Conservation (phyloP, 1,284 basidiomycete species). For the Pyrrhoderma lamaoense region DNA sequence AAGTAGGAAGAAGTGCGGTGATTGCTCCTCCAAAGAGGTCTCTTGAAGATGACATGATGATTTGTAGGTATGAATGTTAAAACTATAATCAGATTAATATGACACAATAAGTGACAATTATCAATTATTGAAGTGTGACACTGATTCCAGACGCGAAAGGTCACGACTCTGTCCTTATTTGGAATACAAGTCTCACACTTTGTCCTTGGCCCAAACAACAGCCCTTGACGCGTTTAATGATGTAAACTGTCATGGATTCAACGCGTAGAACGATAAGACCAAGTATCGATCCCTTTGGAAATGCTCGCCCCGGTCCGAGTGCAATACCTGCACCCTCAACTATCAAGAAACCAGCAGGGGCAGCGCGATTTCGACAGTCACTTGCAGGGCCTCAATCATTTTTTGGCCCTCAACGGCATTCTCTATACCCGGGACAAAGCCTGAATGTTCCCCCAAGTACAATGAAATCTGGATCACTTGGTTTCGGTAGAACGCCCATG, state of each 20-base stretch:
- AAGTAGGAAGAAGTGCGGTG: slow-evolving; percentile 46
- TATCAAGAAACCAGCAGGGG: slow-evolving; percentile 49
- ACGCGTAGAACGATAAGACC: slow-evolving; percentile 52
- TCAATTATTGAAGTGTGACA: background rate
- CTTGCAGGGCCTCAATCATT: slow-evolving; percentile 54
- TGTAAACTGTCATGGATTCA: slow-evolving; percentile 35
- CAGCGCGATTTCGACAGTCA: slow-evolving; percentile 51
- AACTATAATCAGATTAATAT: no score
- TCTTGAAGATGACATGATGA: slow-evolving; percentile 23
- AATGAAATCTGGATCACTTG: slow-evolving; percentile 42
- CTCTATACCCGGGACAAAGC: slow-evolving; percentile 59
- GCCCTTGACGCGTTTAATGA: background rate
- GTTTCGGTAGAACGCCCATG: slow-evolving; percentile 68
- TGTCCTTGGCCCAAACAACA: background rate
- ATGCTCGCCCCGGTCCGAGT: slow-evolving; percentile 35
- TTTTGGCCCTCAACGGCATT: slow-evolving; percentile 48
- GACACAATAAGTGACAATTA: no score
- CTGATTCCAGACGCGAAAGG: background rate
- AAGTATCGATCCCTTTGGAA: slow-evolving; percentile 41
- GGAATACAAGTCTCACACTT: background rate
- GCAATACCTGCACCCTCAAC: slow-evolving; percentile 43
- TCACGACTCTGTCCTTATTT: background rate
- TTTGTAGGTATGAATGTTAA: background rate
- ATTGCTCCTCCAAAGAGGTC: slow-evolving; percentile 81
- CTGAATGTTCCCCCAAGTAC: slow-evolving; percentile 62